These are phyloP conservation scores for Nissolia schottii DNA, from an alignment of 306 rosid species.

Conservation along the genomic window DNA sequence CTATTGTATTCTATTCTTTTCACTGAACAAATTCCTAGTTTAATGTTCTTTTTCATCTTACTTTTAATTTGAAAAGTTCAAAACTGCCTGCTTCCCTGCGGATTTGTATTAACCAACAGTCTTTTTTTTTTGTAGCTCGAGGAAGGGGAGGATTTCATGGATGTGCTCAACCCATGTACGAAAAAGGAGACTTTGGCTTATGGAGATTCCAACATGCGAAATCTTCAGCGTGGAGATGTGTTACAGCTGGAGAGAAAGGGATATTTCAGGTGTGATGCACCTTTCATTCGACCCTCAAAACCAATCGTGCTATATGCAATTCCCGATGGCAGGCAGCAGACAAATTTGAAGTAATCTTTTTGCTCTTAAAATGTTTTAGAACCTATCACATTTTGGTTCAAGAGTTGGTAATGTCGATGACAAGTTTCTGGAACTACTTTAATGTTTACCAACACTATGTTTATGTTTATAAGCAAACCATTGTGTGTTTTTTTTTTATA, in stretches of 20 bases:
- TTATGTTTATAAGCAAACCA: conserved; percentile 17
- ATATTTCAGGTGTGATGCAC: conserved; percentile 85
- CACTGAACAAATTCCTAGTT: not conserved
- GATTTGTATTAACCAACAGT: not conserved
- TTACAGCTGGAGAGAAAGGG: conserved; percentile 96
- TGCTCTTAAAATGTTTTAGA: not conserved
- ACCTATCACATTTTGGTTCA: not conserved
- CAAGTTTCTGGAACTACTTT: conserved; percentile 13
- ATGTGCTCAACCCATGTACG: conserved; percentile 75
- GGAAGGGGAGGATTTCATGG: conserved; percentile 77
- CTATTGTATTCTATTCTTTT: not conserved
- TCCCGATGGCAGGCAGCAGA: conserved; percentile 88
- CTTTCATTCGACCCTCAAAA: conserved; percentile 59
- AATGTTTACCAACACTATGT: conserved; percentile 10
- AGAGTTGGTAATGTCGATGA: not conserved
- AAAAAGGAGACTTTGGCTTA: conserved; percentile 70
- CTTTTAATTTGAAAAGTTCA: not conserved
- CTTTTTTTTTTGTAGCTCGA: conserved; percentile 61
- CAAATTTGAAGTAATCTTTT: conserved; percentile 40
- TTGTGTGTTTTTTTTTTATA: no score
- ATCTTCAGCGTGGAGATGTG: conserved; percentile 62
- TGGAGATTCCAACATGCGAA: conserved; percentile 83
- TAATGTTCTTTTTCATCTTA: not conserved
- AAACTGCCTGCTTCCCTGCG: conserved; percentile 1
- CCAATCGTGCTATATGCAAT: conserved; percentile 67